Evolutionary conservation across 2,329 filamentous ascomycete species (phyloP).

Genomic region (Pseudocercospora fuligena): DNA sequence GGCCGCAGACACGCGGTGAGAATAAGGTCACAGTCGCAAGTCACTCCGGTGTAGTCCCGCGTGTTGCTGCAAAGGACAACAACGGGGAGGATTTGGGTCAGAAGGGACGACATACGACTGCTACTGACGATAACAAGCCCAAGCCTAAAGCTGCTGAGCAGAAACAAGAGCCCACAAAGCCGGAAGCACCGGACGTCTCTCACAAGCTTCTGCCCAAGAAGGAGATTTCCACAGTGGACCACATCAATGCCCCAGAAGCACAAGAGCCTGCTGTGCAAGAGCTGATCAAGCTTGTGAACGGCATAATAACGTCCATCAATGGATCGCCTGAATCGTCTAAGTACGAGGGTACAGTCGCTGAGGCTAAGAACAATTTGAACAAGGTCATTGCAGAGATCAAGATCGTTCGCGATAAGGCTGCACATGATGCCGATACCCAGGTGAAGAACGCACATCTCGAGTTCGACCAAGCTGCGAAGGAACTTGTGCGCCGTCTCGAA

Average conservation of each 20-base stretch:
- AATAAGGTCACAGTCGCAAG: constrained; percentile 81
- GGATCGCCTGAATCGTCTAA: constrained; percentile 78
- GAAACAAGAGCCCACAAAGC: constrained; percentile 32
- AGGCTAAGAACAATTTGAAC: constrained; percentile 82
- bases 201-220: constrained; percentile 27
- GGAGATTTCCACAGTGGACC: constrained; percentile 70
- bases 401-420: constrained; percentile 70
- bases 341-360: constrained; percentile 77
- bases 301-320: constrained; percentile 92
- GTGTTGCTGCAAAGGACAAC: constrained; percentile 67
- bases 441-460: constrained; percentile 73
- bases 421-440: constrained; percentile 74
- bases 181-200: constrained; percentile 28
- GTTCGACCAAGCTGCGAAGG: constrained; percentile 84
- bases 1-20: constrained; percentile 59
- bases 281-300: constrained; percentile 92
- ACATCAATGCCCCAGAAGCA: constrained; percentile 74
- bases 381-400: constrained; percentile 80
- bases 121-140: constrained; percentile 55
- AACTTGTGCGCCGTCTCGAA: constrained; percentile 88
- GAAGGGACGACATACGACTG: constrained; percentile 66
- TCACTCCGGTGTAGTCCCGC: constrained; percentile 84
- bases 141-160: constrained; percentile 41
- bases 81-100: constrained; percentile 46
- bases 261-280: constrained; percentile 90